phyloP scores from a whole-genome alignment of 192 early-diverging fungal species.

The Linnemannia hyalina region DNA sequence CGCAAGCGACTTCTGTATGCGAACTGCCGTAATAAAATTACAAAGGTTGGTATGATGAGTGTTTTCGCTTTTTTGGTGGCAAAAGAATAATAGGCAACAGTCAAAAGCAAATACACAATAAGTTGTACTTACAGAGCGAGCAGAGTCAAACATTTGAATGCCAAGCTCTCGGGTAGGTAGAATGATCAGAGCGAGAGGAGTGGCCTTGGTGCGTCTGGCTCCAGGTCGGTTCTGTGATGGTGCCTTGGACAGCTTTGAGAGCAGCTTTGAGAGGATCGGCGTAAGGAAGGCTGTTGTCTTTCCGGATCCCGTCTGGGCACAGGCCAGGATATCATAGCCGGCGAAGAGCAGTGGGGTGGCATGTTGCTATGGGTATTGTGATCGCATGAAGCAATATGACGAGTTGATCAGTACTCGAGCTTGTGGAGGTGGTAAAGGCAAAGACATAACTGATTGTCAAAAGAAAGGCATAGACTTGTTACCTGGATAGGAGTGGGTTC shows the following conservation, averaged over 20 bases:
- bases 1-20: constrained; percentile 20
- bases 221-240: constrained; percentile 22
- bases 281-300: constrained; percentile 86
- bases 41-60: not conserved
- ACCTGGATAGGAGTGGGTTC: constrained; percentile 83
- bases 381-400: not conserved
- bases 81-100: not conserved
- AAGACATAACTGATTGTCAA: not conserved
- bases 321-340: constrained; percentile 85
- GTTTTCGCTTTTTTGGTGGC: not conserved
- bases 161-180: constrained; percentile 87
- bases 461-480: not conserved
- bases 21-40: not conserved
- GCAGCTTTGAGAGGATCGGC: constrained; percentile 79
- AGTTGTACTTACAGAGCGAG: constrained; percentile 57
- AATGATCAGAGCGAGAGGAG: constrained; percentile 77
- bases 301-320: constrained; percentile 80
- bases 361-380: constrained; percentile 53
- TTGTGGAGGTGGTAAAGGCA: no score
- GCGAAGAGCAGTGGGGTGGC: constrained; percentile 68
- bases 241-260: constrained; percentile 44
- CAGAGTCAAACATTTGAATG: constrained; percentile 85
- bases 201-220: constrained; percentile 60
- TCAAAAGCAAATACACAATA: not conserved
- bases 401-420: not conserved